Evolutionary conservation across 2,329 filamentous ascomycete species (phyloP), one percentile per base, ranked within the genome.

Genomic region (Ceratocystis alfenasii): DNA sequence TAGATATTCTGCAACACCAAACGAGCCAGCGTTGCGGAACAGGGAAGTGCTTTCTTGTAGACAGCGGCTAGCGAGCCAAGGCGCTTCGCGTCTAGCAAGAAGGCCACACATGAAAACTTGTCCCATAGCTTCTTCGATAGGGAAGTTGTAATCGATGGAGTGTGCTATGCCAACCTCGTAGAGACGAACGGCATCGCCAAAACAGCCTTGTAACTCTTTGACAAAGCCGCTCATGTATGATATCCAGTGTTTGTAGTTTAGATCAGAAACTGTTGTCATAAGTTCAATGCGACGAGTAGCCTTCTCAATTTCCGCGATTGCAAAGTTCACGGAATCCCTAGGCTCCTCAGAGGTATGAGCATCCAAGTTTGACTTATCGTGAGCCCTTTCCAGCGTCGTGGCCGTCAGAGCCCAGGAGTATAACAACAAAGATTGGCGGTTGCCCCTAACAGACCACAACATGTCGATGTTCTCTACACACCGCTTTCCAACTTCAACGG

Each of bases 141-240:
- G 71, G 68, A 88, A 87, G 55, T 80, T 79, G 70, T 89, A 80
- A 65, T 87, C 79, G 22, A 87, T 80, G 12, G 86, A 83, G 71
- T 91, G 88, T 70, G 92, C 87, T 66, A 91, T 75, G 5, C 86
- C 84, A 68, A 83, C 79, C 72, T 93, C 89, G 71, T 90, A 92
- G 57, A 81, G 76, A 28, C 77, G 77, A 44, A 91, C 78, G 6
- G 87, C 84, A 1, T 74, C 72, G 2, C 82, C 84, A 68, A 84
- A 79, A 44, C 86, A 76, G 6, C 75, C 75, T 4, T 78, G 76
- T 65, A 89, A 76, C 70, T 92, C 88, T 2, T 82, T 80, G 20
- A 89, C 76, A 70, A 90, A 86, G 1, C 87, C 88, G 65, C 84
- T 81, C 0, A 93, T 77, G 15, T 90, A 76, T 66, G 81, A 82